Evolutionary conservation across 805 yeast species (phyloP).

Genomic region (Hyphopichia homilentoma): DNA sequence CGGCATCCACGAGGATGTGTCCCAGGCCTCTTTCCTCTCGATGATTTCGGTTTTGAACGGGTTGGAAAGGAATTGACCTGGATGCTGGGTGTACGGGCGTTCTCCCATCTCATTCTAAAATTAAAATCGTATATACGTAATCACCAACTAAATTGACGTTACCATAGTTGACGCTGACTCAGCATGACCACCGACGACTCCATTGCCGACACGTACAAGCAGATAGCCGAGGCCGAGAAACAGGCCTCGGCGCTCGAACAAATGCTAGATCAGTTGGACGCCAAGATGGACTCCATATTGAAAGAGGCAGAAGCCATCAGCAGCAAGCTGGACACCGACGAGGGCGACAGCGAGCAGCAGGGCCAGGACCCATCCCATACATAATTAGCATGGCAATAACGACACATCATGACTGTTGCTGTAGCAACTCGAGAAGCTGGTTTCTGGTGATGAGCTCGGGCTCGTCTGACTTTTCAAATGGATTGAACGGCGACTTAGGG

Average conservation of each 20-base stretch:
- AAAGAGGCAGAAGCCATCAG: constrained; percentile 43
- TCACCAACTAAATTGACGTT: too few species aligned
- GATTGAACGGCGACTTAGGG: constrained; percentile 68
- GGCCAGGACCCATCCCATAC: neutral
- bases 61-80: constrained; percentile 19
- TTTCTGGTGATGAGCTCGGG: constrained; percentile 47
- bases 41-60: constrained; percentile 62
- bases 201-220: constrained; percentile 55
- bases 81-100: too few species aligned
- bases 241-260: constrained; percentile 60
- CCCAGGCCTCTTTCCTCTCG: constrained; percentile 76
- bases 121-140: too few species aligned
- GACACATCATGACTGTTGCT: too few species aligned
- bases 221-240: constrained; percentile 63
- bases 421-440: constrained; percentile 6
- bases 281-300: constrained; percentile 56
- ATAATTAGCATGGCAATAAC: constrained; percentile 1
- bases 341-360: neutral
- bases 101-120: too few species aligned
- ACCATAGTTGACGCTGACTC: too few species aligned
- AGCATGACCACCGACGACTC: constrained; percentile 35
- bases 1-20: constrained; percentile 86
- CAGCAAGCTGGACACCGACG: constrained; percentile 1
- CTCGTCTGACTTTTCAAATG: constrained; percentile 53
- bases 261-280: constrained; percentile 62